Evolutionary conservation across 768 basidiomycete genomes (phyloP).

Genomic region (Lactifluus subvellereus): DNA sequence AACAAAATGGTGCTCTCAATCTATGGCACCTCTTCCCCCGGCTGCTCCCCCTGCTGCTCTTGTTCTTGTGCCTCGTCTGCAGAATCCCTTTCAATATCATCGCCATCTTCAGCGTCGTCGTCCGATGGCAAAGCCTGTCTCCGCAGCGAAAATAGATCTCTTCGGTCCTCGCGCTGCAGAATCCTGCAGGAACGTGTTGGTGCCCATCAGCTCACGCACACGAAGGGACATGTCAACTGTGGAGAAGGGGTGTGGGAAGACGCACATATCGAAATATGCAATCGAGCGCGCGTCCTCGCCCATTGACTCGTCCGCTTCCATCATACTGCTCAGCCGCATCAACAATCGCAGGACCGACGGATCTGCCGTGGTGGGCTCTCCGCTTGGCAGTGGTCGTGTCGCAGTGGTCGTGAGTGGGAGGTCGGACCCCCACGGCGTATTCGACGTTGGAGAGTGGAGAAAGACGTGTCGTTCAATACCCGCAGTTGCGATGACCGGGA

Average conservation of each 20-base stretch:
- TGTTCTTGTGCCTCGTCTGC: neutral
- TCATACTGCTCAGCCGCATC: constrained; percentile 26
- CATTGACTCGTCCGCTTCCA: constrained; percentile 29
- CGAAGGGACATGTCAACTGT: neutral
- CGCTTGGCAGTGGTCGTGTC: constrained; percentile 42
- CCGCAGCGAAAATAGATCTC: constrained; percentile 49
- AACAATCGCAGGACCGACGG: constrained; percentile 36
- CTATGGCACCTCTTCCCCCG: neutral
- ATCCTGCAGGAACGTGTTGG: constrained; percentile 39
- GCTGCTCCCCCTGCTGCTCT: neutral
- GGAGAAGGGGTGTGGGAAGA: constrained; percentile 21
- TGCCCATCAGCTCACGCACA: constrained; percentile 10
- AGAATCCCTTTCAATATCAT: constrained; percentile 7
- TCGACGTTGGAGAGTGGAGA: constrained; percentile 60
- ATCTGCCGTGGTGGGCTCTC: constrained; percentile 32
- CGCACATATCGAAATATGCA: constrained; percentile 68
- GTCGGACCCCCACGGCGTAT: constrained; percentile 42
- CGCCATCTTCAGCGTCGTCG: constrained; percentile 30
- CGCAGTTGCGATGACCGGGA: constrained; percentile 59
- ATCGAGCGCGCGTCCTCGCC: constrained; percentile 48
- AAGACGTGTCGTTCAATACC: constrained; percentile 69
- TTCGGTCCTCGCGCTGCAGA: constrained; percentile 49
- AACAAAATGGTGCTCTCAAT: neutral
- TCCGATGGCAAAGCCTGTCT: constrained; percentile 33
- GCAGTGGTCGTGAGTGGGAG: constrained; percentile 42